Evolutionary conservation across 192 early-diverging fungal species (phyloP).

Genomic region (Gamsiella multidivaricata): DNA sequence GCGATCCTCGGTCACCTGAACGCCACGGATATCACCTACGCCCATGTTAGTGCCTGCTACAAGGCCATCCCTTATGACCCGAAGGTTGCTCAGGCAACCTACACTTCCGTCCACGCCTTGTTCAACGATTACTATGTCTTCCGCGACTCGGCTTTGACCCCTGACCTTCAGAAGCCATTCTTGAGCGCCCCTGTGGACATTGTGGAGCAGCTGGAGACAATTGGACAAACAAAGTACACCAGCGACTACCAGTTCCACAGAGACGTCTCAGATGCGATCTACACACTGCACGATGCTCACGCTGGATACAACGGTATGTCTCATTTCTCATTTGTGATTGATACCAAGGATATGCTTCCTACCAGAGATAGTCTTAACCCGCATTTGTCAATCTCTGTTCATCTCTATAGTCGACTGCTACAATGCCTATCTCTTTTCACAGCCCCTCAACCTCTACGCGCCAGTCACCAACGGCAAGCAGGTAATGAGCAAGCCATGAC

Average conservation of each 20-base stretch:
- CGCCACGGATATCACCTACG: not conserved
- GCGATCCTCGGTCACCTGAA: not conserved
- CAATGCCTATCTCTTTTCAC: slow-evolving; percentile 4
- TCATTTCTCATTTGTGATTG: not conserved
- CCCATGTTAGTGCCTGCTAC: slow-evolving; percentile 19
- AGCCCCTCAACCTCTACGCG: slow-evolving; percentile 23
- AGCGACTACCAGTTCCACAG: slow-evolving; percentile 27
- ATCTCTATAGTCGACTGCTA: slow-evolving; percentile 30
- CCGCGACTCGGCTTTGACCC: slow-evolving; percentile 12
- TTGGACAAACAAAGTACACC: slow-evolving; percentile 4
- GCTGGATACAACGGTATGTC: slow-evolving; percentile 14
- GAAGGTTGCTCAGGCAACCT: not conserved
- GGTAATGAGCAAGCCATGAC: slow-evolving; percentile 3
- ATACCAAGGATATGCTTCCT: not conserved
- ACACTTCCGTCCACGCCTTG: not conserved
- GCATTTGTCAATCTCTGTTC: not conserved
- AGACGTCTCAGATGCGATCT: not conserved
- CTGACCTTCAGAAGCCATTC: slow-evolving; percentile 15
- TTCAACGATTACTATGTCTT: slow-evolving; percentile 31
- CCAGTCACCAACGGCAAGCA: slow-evolving; percentile 20
- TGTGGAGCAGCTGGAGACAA: not conserved
- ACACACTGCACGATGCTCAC: slow-evolving; percentile 24
- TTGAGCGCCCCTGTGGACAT: slow-evolving; percentile 10
- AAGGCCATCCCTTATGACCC: slow-evolving; percentile 7
- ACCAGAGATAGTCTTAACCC: not conserved